Conservation (phyloP, 495 filamentous ascomycete species). For the Lophiotrema nucula region DNA sequence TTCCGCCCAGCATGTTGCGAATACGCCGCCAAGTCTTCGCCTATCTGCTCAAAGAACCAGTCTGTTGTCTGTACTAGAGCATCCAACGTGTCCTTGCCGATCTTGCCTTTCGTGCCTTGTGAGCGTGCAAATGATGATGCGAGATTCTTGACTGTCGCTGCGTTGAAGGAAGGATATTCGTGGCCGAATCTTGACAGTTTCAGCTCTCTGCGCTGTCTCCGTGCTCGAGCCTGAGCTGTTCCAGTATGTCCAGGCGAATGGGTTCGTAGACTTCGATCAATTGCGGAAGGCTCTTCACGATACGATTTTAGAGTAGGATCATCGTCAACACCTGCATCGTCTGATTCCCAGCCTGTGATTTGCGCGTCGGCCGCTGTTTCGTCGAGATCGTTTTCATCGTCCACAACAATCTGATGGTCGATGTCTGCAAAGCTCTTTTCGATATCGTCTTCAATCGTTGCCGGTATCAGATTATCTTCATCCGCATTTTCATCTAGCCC, state of each 20-base stretch:
- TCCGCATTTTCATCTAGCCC: constrained; percentile 42
- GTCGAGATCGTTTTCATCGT: constrained; percentile 33
- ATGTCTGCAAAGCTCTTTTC: constrained; percentile 35
- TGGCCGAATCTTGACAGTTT: constrained; percentile 72
- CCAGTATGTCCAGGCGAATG: constrained; percentile 1
- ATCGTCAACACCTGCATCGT: constrained; percentile 8
- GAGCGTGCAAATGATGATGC: constrained; percentile 68
- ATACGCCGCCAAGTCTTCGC: constrained; percentile 75
- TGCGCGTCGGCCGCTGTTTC: not conserved
- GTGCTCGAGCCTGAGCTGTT: constrained; percentile 38
- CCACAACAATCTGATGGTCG: not conserved
- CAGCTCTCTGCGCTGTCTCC: constrained; percentile 47
- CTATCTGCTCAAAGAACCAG: constrained; percentile 84
- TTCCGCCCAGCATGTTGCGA: constrained; percentile 78
- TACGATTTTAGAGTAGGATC: constrained; percentile 28
- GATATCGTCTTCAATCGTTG: constrained; percentile 35
- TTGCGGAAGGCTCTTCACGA: constrained; percentile 27
- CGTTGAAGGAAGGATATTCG: constrained; percentile 70
- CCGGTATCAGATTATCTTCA: too few species aligned
- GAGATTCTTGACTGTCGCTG: constrained; percentile 68
- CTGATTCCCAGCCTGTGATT: constrained; percentile 21
- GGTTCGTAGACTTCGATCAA: constrained; percentile 30
- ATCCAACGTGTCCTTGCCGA: constrained; percentile 68
- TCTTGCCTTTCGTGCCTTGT: constrained; percentile 60
- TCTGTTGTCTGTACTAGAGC: constrained; percentile 76